These are phyloP conservation scores for Ophiostoma ips DNA, from an alignment of 2,329 filamentous ascomycete species.

Conservation along the genomic window DNA sequence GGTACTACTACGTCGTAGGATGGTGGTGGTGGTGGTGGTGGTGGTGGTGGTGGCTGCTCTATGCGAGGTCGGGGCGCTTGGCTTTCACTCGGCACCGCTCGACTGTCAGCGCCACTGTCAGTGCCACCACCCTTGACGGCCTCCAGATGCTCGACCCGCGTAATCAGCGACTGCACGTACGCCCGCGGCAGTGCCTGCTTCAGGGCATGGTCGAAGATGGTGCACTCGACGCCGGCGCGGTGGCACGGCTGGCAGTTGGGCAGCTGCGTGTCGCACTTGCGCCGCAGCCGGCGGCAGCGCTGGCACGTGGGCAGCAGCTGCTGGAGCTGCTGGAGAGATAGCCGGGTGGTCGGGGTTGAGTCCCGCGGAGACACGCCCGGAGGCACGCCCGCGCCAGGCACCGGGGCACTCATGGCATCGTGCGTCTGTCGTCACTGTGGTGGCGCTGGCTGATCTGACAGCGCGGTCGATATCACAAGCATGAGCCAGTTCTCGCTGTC, in stretches of 20 bases:
- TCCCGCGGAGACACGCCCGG: background rate
- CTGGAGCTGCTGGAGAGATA: slow-evolving; percentile 5
- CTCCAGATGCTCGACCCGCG: slow-evolving; percentile 9
- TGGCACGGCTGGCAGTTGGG: slow-evolving; percentile 11
- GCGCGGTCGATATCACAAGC: no score
- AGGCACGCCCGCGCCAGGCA: background rate
- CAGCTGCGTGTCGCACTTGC: slow-evolving; percentile 13
- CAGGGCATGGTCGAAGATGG: slow-evolving; percentile 12
- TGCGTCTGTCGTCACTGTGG: background rate
- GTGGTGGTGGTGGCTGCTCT: background rate
- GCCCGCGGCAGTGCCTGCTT: slow-evolving; percentile 11
- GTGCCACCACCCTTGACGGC: slow-evolving; percentile 5
- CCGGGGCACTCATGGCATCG: slow-evolving; percentile 1
- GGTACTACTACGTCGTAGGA: slow-evolving; percentile 12
- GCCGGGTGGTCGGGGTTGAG: background rate
- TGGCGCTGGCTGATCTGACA: background rate
- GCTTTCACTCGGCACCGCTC: no score
- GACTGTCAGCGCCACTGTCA: no score
- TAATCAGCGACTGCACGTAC: slow-evolving; percentile 12
- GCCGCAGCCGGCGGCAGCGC: slow-evolving; percentile 11
- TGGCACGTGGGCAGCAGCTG: slow-evolving; percentile 12
- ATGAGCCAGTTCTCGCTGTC: no score
- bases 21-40: background rate
- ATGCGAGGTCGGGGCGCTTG: background rate
- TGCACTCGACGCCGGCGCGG: slow-evolving; percentile 8